Conservation (phyloP, 2,329 filamentous ascomycete species). For the Penicillium griseofulvum region DNA sequence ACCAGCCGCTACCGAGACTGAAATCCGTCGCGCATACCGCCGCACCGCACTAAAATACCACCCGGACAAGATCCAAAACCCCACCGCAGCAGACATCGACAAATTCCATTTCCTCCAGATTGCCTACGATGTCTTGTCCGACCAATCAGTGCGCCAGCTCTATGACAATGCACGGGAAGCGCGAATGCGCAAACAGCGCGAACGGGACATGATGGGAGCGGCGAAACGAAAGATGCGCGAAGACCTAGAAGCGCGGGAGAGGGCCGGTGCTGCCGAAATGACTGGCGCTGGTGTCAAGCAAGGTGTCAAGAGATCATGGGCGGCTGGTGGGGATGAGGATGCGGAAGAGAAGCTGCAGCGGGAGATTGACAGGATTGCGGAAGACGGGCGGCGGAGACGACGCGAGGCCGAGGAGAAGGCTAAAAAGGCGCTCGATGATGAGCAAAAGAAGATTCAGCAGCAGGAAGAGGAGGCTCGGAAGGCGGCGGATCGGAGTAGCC, state of each 20-base stretch:
- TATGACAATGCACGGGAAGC: constrained; percentile 78
- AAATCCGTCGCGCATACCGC: constrained; percentile 80
- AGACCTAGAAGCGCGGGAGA: constrained; percentile 77
- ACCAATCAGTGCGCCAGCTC: constrained; percentile 65
- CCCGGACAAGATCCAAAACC: constrained; percentile 79
- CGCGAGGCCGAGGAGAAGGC: constrained; percentile 48
- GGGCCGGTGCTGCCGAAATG: constrained; percentile 43
- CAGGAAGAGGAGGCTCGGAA: constrained; percentile 47
- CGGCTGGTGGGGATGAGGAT: constrained; percentile 37
- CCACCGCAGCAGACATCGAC: constrained; percentile 65
- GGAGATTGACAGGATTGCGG: constrained; percentile 53
- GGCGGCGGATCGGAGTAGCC: constrained; percentile 31
- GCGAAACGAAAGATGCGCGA: constrained; percentile 75
- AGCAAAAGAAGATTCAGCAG: constrained; percentile 36
- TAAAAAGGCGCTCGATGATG: constrained; percentile 47
- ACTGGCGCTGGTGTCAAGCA: constrained; percentile 40
- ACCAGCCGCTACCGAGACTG: constrained; percentile 63
- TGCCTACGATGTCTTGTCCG: constrained; percentile 79
- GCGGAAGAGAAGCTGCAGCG: constrained; percentile 51
- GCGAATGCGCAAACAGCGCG: constrained; percentile 64
- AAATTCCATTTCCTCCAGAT: constrained; percentile 84
- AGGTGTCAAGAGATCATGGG: constrained; percentile 60
- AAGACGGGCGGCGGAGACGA: constrained; percentile 53
- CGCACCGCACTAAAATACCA: constrained; percentile 87
- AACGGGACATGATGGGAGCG: constrained; percentile 71